These are phyloP conservation scores for Magnaporthales sp. DNA, from an alignment of 2,329 filamentous ascomycete genomes.

Conservation along the genomic window DNA sequence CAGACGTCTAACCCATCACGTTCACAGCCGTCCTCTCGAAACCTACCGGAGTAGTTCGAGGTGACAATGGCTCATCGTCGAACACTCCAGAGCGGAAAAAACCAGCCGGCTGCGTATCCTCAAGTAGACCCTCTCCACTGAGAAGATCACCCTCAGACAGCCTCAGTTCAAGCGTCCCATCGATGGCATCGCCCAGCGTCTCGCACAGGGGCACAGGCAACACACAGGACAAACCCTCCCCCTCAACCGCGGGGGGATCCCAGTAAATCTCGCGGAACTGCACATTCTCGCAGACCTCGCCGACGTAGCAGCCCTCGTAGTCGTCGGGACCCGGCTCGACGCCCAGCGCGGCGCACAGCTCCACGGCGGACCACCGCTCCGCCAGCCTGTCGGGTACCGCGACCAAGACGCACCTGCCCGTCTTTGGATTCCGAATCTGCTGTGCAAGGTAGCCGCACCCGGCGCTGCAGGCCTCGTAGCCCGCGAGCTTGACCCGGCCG, in stretches of 20 bases:
- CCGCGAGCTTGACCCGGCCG: neutral
- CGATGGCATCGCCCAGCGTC: neutral
- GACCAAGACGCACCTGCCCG: neutral
- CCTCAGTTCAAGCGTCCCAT: neutral
- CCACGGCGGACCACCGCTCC: neutral
- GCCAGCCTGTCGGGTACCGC: neutral
- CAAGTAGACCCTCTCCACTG: neutral
- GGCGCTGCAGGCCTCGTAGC: neutral
- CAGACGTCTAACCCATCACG: neutral
- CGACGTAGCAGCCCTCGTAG: neutral
- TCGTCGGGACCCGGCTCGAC: neutral
- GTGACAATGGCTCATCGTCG: neutral
- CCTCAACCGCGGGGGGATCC: neutral
- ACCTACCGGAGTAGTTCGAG: neutral
- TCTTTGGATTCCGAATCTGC: neutral
- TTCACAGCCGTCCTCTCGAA: neutral
- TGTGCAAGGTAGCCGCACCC: neutral
- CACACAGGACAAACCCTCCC: neutral
- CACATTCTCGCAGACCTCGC: neutral
- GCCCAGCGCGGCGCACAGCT: neutral
- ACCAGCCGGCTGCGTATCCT: neutral
- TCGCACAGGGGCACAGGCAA: neutral
- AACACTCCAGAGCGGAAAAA: neutral
- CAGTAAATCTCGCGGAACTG: neutral
- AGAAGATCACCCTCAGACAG: neutral